A percentile compares a stretch with the other conserved stretches of the same genome.
Evolutionary conservation across 345 rosid species (phyloP).

Genomic region (Rhizophora mangle): DNA sequence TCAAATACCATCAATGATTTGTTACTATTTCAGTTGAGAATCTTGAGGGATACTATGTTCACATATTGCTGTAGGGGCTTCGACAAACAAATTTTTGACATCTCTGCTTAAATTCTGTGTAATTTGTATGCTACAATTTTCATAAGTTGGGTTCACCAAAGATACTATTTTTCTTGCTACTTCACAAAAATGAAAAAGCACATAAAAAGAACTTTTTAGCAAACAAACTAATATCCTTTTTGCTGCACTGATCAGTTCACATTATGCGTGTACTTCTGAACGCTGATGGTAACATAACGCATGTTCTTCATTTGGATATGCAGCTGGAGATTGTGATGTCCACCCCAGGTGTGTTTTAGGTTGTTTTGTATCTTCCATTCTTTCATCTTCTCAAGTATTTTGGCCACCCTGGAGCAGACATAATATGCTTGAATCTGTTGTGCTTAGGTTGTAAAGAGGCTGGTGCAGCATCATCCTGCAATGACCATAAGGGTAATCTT

Average conservation of each 20-base stretch:
- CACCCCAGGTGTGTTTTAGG: constrained; percentile 61
- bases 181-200: no score
- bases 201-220: no score
- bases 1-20: no score
- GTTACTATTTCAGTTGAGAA: no score
- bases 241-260: background rate
- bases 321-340: constrained; percentile 59
- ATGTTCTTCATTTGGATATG: constrained; percentile 18
- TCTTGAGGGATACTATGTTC: no score
- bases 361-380: constrained; percentile 14
- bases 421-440: constrained; percentile 1
- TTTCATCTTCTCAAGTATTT: background rate
- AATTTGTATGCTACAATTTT: background rate
- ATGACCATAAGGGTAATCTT: constrained; percentile 45
- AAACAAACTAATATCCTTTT: no score
- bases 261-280: background rate
- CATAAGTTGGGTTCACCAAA: background rate
- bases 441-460: constrained; percentile 35
- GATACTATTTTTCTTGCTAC: no score
- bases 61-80: no score
- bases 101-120: background rate
- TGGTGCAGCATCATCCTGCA: constrained; percentile 44
- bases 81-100: no score
- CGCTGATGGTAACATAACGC: background rate
- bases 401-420: background rate